Evolutionary conservation across 2,329 filamentous ascomycete genomes (phyloP).

Genomic region (Sphaerulina musiva): DNA sequence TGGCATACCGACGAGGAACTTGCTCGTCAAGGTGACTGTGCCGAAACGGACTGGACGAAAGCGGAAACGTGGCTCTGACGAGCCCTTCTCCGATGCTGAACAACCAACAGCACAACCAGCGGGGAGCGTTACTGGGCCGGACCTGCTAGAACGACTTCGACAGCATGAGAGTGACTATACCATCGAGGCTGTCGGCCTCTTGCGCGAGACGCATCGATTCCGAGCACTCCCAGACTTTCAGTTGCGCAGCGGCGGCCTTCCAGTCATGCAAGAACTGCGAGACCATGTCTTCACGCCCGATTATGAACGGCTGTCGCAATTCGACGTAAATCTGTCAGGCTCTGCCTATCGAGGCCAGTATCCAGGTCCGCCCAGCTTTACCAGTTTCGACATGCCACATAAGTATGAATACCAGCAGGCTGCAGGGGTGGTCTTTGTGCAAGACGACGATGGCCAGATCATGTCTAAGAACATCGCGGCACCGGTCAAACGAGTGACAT

Average conservation of each 20-base stretch:
- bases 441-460: conserved; percentile 53
- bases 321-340: conserved; percentile 55
- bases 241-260: conserved; percentile 30
- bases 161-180: conserved; percentile 27
- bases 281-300: conserved; percentile 65
- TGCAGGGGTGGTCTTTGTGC: conserved; percentile 60
- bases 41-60: conserved; percentile 82
- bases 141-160: conserved; percentile 29
- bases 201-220: conserved; percentile 80
- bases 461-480: conserved; percentile 43
- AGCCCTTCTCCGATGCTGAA: conserved; percentile 38
- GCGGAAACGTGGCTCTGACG: conserved; percentile 69
- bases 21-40: conserved; percentile 78
- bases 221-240: conserved; percentile 82
- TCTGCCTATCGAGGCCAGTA: conserved; percentile 58
- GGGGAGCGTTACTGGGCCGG: conserved; percentile 23
- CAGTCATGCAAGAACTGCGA: conserved; percentile 64
- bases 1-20: conserved; percentile 68
- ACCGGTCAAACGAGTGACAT: conserved; percentile 35
- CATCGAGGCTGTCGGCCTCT: conserved; percentile 43
- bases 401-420: conserved; percentile 80
- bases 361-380: conserved; percentile 28
- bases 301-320: conserved; percentile 54
- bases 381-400: conserved; percentile 28
- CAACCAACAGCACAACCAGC: conserved; percentile 3